Evolutionary conservation across 1,284 basidiomycete species (phyloP), one percentile per base, ranked within the genome.

Genomic region (Leccinum subrobustum): DNA sequence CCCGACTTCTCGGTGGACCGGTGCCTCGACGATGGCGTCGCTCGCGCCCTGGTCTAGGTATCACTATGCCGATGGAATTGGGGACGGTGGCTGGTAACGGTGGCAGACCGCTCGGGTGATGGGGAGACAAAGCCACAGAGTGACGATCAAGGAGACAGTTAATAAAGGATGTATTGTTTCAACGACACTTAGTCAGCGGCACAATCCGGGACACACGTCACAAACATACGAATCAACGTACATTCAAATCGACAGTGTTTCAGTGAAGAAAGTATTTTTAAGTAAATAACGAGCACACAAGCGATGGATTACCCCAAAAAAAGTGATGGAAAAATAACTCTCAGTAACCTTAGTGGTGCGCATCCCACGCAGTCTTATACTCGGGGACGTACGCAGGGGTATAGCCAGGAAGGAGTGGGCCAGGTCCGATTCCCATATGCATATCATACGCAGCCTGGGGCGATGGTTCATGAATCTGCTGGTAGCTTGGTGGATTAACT

Each of bases 361-460:
- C 20, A 48, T 74, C 65, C 68, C 71, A 73, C 1, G 63, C 64
- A 25, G 69, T 75, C 52, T 47, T 64, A 60, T 73, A 70, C 56
- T 54, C 61, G 4, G 68, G 53, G 1, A 23, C 59, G 9, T 59
- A 48, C 16, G 48, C 37, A 20, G 64, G 53, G 31, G 42, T 57
- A 39, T 73, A 63, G 9, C 58, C 59, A 31, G 61, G 64, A 18
- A 50, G 44, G 0, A 31, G 11, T 31, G 55, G 52, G 2, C 54
- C 44, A 58, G 63, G 48, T 50, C 33, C 33, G 6, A 14, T 14
- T 14, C 50, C 44, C 68, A 73, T 70, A 20, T 70, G 63, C 39
- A 74, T 65, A 7, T 72, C 73, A 27, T 67, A 60, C 11, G 72
- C 70, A 44, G 67, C 69, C 44, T 70, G 67, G 3, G 72, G 73